A percentile compares a stretch with the other conserved stretches of the same genome.
Evolutionary conservation across 257 asterid genomes (phyloP).

Genomic region (Solanum bulbocastanum): DNA sequence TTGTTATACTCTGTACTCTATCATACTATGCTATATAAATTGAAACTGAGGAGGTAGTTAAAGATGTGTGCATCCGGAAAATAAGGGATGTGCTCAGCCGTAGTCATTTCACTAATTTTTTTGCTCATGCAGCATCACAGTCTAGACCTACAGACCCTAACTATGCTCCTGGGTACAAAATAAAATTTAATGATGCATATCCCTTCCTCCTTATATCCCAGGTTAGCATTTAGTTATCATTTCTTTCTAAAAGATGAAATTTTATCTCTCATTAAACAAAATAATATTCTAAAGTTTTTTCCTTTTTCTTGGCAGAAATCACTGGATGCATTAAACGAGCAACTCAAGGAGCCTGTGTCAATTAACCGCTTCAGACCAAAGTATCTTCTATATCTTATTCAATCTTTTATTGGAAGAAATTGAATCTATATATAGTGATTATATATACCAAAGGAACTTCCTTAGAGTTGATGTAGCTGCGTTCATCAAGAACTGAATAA

Average conservation of each 20-base stretch:
- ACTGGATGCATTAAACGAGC: conserved; percentile 40
- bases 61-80: neutral
- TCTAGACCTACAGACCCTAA: conserved; percentile 33
- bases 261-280: neutral
- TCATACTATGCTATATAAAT: neutral
- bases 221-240: conserved; percentile 9
- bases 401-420: too few species aligned
- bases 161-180: conserved; percentile 31
- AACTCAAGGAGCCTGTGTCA: conserved; percentile 43
- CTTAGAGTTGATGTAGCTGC: neutral
- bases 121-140: conserved; percentile 31
- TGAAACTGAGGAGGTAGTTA: neutral
- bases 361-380: conserved; percentile 62
- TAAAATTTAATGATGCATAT: conserved; percentile 41
- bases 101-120: neutral
- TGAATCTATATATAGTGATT: neutral
- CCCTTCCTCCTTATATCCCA: conserved; percentile 64
- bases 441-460: neutral
- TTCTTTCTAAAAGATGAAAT: neutral
- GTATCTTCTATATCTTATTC: conserved; percentile 11
- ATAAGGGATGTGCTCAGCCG: neutral
- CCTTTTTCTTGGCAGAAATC: conserved; percentile 36
- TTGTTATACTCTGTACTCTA: neutral
- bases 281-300: neutral
- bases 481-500: neutral